Evolutionary conservation across 306 rosid genomes (phyloP), one percentile per base, ranked within the genome.

Genomic region (Dalbergia cochinchinensis): DNA sequence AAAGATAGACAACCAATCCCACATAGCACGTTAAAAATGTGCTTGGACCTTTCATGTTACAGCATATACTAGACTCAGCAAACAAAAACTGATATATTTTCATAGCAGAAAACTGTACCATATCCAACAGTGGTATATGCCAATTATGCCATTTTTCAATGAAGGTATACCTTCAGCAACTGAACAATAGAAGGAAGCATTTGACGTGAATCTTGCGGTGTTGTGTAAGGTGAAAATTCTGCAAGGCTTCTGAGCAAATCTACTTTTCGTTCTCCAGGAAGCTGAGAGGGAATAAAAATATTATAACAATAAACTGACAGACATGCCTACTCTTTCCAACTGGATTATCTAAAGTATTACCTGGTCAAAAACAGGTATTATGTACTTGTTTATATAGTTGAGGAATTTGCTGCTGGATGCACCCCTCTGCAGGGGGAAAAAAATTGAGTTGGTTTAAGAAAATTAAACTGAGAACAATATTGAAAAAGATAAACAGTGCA

Each of bases 211-310:
- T 96, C 99, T 85, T 88, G 98, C 11, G 98, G 97, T 4, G 91
- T 83, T 54, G 98, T 89, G 78, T 83, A 96, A 35, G 97, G 98
- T 57, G 99, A 92, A 83, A 93, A 84, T 87, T 96, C 97, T 39
- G 99, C 99, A 71, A 96, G 96, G 79, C 90, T 91, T 88, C 93
- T 91, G 66, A 96, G 98, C 85, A 96, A 85, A 88, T 96, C 97
- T 70, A 91, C 89, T 84, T 94, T 93, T 51, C 96, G 88, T 59
- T 96, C 98, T 84, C 90, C 99, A 53, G 98, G 97, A 81, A 96
- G 91, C 99, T 96, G 89, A 77, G 37, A 75, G 58, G 6, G 22
- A 26, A 83, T 14, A 73, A 76, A 76, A 76, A 13, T 72, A 71
- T 59, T 58, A 60, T 37, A 53, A 13, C n/a, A 59, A 50, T 50